Conservation (phyloP, 2,329 filamentous ascomycete species). For the Phaeosphaeria sp. region DNA sequence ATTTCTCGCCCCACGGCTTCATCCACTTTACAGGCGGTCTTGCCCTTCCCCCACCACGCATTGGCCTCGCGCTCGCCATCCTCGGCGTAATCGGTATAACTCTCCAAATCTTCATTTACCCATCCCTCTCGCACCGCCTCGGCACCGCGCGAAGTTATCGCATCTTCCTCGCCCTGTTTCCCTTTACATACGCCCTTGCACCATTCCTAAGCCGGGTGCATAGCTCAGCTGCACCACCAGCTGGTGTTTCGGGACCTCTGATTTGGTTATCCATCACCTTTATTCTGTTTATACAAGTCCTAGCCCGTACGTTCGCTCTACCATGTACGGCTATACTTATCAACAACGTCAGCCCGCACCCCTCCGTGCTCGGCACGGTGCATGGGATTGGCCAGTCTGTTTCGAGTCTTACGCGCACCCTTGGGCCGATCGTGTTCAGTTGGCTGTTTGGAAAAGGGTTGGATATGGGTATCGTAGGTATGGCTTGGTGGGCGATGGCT, state of each 20-base stretch:
- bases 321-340: conserved; percentile 63
- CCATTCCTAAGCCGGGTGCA: conserved; percentile 54
- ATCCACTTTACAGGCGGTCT: conserved; percentile 58
- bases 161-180: conserved; percentile 52
- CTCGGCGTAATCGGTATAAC: conserved; percentile 56
- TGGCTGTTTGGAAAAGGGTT: conserved; percentile 67
- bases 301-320: conserved; percentile 59
- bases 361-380: conserved; percentile 61
- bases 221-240: conserved; percentile 47
- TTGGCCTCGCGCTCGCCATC: conserved; percentile 56
- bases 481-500: conserved; percentile 64
- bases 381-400: conserved; percentile 67
- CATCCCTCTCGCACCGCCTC: conserved; percentile 48
- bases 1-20: conserved; percentile 46
- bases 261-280: conserved; percentile 53
- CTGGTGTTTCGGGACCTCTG: conserved; percentile 47
- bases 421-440: conserved; percentile 67
- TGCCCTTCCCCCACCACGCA: conserved; percentile 54
- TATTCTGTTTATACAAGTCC: conserved; percentile 53
- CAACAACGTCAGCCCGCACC: conserved; percentile 59
- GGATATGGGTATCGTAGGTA: conserved; percentile 62
- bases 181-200: conserved; percentile 51
- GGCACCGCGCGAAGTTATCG: conserved; percentile 52
- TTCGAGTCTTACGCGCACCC: conserved; percentile 63
- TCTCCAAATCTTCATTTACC: conserved; percentile 56